A percentile compares a stretch with the other conserved stretches of the same genome.
These are phyloP conservation scores for Leccinellum rugosiceps DNA, from an alignment of 768 basidiomycete genomes.

Conservation along the genomic window DNA sequence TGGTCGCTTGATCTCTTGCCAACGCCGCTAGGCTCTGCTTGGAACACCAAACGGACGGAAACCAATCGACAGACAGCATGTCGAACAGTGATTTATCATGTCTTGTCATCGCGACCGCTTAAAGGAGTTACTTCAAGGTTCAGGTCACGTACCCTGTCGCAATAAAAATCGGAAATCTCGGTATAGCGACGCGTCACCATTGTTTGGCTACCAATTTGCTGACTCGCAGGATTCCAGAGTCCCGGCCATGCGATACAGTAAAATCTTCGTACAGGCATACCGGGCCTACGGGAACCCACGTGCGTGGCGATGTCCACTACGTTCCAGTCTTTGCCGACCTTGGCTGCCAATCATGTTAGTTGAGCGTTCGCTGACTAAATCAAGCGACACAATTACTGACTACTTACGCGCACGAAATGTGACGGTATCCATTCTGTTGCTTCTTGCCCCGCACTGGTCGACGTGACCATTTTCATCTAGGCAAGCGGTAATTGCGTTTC, in stretches of 20 bases:
- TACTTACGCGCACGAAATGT: neutral
- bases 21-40: neutral
- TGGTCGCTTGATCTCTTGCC: neutral
- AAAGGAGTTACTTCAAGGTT: slow-evolving; percentile 8
- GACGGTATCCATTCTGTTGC: neutral
- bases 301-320: neutral
- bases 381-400: neutral
- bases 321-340: neutral
- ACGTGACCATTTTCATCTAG: neutral
- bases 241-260: neutral
- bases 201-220: neutral
- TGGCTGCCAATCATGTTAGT: neutral
- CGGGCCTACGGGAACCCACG: neutral
- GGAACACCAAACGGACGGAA: slow-evolving; percentile 1
- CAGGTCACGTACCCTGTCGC: neutral
- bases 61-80: slow-evolving; percentile 2
- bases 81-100: slow-evolving; percentile 2
- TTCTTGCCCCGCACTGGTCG: neutral
- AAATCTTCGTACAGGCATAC: neutral
- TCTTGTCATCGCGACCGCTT: slow-evolving; percentile 3
- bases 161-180: neutral
- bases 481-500: neutral
- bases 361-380: neutral
- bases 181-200: neutral
- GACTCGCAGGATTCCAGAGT: neutral